phyloP scores from a whole-genome alignment of 1,284 basidiomycete genomes.

The Phenoliferia sp. region DNA sequence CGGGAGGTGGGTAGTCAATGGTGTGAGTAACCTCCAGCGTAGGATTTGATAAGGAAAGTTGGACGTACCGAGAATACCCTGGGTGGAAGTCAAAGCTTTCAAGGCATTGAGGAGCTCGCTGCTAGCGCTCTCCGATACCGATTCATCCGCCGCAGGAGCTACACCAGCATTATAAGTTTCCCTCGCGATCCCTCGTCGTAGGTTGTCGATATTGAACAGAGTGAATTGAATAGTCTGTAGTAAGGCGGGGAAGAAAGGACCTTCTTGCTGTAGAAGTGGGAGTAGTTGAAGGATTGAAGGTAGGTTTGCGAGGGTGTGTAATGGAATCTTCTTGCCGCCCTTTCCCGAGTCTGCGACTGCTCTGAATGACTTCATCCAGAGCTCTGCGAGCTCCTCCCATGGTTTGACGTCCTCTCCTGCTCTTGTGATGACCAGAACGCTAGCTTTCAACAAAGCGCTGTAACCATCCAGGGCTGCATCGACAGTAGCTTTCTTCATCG shows the following conservation, averaged over 20 bases:
- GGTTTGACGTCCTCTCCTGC: not conserved
- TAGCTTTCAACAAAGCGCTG: slow-evolving; percentile 18
- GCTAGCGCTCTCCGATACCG: slow-evolving; percentile 8
- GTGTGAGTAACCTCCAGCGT: not conserved
- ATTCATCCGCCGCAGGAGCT: slow-evolving; percentile 4
- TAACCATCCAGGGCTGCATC: slow-evolving; percentile 24
- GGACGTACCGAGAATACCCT: not conserved
- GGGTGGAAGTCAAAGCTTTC: not conserved
- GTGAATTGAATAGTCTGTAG: slow-evolving; percentile 21
- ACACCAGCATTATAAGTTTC: slow-evolving; percentile 22
- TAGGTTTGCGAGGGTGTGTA: slow-evolving; percentile 20
- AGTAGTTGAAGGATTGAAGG: slow-evolving; percentile 23
- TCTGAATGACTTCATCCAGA: slow-evolving; percentile 16
- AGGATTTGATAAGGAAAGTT: too few species aligned
- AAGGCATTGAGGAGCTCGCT: slow-evolving; percentile 12
- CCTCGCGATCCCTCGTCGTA: slow-evolving; percentile 26
- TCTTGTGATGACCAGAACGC: not conserved
- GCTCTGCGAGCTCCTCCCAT: slow-evolving; percentile 18
- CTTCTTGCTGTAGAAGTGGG: not conserved
- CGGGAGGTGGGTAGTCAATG: not conserved
- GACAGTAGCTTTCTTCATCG: slow-evolving; percentile 23
- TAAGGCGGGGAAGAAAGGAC: slow-evolving; percentile 5
- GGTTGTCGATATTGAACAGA: slow-evolving; percentile 31
- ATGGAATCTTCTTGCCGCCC: slow-evolving; percentile 26
- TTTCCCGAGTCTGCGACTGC: slow-evolving; percentile 22